These are phyloP conservation scores for Sistotremastrum suecicum DNA, from an alignment of 768 basidiomycete genomes.

Conservation along the genomic window DNA sequence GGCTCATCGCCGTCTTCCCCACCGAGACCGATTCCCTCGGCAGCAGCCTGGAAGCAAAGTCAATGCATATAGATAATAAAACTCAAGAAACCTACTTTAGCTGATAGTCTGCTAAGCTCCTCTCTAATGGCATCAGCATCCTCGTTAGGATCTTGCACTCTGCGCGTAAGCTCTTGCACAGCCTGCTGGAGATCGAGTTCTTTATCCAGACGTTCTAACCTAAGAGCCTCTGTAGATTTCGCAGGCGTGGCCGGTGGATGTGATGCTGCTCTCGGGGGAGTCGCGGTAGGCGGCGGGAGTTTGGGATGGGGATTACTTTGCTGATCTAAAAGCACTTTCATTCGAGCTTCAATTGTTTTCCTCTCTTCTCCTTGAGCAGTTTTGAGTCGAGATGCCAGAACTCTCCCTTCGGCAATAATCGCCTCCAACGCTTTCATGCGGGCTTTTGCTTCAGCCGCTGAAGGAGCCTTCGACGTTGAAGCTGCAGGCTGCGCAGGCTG, in stretches of 20 bases:
- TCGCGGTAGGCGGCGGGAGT: conserved; percentile 16
- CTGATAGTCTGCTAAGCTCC: conserved; percentile 62
- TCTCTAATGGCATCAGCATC: conserved; percentile 60
- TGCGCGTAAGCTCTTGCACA: conserved; percentile 20
- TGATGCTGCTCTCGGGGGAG: conserved; percentile 15
- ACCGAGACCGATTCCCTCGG: conserved; percentile 33
- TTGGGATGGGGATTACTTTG: conserved; percentile 34
- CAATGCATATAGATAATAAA: background rate
- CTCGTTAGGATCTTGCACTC: conserved; percentile 27
- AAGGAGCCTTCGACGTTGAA: conserved; percentile 19
- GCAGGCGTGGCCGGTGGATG: conserved; percentile 13
- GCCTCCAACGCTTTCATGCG: conserved; percentile 46
- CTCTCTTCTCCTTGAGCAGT: conserved; percentile 59
- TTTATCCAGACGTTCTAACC: conserved; percentile 56
- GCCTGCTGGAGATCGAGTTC: conserved; percentile 60
- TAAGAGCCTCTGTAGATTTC: background rate
- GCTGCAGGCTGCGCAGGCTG: conserved; percentile 15
- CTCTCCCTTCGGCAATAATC: conserved; percentile 81
- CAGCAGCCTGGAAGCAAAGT: conserved; percentile 37
- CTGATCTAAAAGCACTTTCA: conserved; percentile 68
- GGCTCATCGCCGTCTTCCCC: conserved; percentile 31
- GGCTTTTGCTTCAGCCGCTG: conserved; percentile 58
- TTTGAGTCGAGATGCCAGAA: conserved; percentile 56
- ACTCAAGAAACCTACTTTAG: conserved; percentile 40
- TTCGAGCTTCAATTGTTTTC: conserved; percentile 59